These are phyloP conservation scores for Sclerotinia spermophila DNA, from an alignment of 2,329 filamentous ascomycete species.

Conservation along the genomic window DNA sequence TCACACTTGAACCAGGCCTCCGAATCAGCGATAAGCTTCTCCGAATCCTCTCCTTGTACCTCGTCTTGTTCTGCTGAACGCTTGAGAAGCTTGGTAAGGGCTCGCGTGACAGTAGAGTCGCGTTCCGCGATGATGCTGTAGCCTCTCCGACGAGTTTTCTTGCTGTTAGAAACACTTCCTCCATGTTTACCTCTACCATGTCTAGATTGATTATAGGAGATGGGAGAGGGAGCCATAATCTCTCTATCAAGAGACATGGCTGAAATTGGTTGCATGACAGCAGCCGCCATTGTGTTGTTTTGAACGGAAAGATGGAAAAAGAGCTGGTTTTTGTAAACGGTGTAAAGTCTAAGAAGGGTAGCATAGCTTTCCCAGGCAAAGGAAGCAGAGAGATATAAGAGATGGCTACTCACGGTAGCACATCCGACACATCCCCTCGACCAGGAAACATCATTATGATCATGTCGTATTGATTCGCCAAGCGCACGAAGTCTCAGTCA, in stretches of 20 bases:
- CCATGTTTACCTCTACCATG: slow-evolving; percentile 36
- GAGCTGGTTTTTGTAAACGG: neutral
- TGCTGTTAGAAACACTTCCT: slow-evolving; percentile 36
- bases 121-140: slow-evolving; percentile 44
- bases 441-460: neutral
- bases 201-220: slow-evolving; percentile 33
- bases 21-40: slow-evolving; percentile 39
- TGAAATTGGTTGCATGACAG: slow-evolving; percentile 33
- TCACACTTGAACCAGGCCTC: slow-evolving; percentile 43
- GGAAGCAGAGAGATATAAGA: slow-evolving; percentile 1
- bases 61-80: slow-evolving; percentile 38
- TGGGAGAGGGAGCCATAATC: slow-evolving; percentile 37
- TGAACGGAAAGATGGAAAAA: neutral
- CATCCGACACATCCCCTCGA: neutral
- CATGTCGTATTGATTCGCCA: neutral
- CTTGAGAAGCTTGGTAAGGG: slow-evolving; percentile 43
- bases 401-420: neutral
- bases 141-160: slow-evolving; percentile 37
- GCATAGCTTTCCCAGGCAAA: neutral
- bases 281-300: slow-evolving; percentile 32
- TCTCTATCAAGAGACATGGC: slow-evolving; percentile 32
- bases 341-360: neutral
- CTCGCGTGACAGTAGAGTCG: slow-evolving; percentile 42
- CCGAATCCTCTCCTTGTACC: slow-evolving; percentile 40
- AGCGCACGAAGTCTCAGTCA: neutral